phyloP scores from a whole-genome alignment of 495 filamentous ascomycete genomes.

The Cairneyella variabilis region DNA sequence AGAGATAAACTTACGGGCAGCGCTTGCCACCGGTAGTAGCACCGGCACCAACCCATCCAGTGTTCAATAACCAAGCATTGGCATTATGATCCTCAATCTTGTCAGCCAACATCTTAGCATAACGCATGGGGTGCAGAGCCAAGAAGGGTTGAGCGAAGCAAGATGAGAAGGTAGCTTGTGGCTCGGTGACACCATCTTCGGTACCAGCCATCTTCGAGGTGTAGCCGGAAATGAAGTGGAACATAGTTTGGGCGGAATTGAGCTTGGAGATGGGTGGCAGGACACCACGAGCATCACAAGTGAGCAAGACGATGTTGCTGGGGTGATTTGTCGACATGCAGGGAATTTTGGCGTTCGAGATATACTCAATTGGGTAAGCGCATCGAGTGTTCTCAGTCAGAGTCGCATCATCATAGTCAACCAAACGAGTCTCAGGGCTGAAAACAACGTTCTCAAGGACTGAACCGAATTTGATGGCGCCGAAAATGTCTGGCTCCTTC shows the following conservation, averaged over 20 bases:
- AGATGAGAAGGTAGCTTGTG: constrained; percentile 97
- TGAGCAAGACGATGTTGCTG: constrained; percentile 95
- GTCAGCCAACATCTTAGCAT: constrained; percentile 94
- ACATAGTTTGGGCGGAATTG: constrained; percentile 94
- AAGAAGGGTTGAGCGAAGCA: constrained; percentile 99
- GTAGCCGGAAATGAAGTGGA: constrained; percentile 99
- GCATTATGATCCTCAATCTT: constrained; percentile 94
- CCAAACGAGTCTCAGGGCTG: constrained; percentile 79
- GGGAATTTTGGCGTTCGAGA: constrained; percentile 96
- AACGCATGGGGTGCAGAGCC: constrained; percentile 98
- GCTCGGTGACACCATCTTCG: constrained; percentile 93
- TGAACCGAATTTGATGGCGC: constrained; percentile 93
- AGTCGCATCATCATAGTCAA: constrained; percentile 92
- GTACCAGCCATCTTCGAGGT: constrained; percentile 99
- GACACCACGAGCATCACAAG: constrained; percentile 95
- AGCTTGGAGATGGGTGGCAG: constrained; percentile 98
- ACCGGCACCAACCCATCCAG: constrained; percentile 97
- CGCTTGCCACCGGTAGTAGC: constrained; percentile 94
- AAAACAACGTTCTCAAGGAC: constrained; percentile 99
- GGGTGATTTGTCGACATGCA: constrained; percentile 86
- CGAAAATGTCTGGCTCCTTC: constrained; percentile 98
- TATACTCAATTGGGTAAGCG: constrained; percentile 99
- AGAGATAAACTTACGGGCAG: constrained; percentile 56
- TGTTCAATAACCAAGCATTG: constrained; percentile 99
- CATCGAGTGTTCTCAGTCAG: constrained; percentile 97